A percentile compares a stretch with the other conserved stretches of the same genome.
Conservation (phyloP, 2,329 filamentous ascomycete species). For the Paracoccidioides lutzii region DNA sequence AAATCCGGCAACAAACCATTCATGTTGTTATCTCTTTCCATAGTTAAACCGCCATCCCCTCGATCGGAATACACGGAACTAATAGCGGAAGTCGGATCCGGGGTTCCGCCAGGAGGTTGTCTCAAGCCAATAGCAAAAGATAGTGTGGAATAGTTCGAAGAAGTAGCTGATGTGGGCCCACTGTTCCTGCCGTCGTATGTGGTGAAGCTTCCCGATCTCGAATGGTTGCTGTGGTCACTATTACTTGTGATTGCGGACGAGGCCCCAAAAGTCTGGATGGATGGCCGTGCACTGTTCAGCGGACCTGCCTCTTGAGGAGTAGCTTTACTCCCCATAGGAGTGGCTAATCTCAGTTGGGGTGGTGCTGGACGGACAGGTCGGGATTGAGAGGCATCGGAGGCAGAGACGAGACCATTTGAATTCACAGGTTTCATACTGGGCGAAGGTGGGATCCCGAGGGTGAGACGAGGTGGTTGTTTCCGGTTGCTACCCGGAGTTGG, state of each 20-base stretch:
- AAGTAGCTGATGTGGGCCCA: conserved; percentile 71
- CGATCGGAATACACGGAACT: conserved; percentile 72
- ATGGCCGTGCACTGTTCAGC: conserved; percentile 39
- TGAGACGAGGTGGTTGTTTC: conserved; percentile 58
- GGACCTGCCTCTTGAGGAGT: conserved; percentile 56
- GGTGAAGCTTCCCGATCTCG: conserved; percentile 72
- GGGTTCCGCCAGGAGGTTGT: conserved; percentile 50
- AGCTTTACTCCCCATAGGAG: conserved; percentile 62
- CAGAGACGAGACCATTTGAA: conserved; percentile 20
- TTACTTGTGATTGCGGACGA: conserved; percentile 59
- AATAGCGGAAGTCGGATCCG: conserved; percentile 79
- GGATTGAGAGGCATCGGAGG: conserved; percentile 25
- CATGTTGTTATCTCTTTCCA: conserved; percentile 73
- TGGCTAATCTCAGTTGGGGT: conserved; percentile 73
- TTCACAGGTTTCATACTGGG: conserved; percentile 64
- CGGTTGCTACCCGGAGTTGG: conserved; percentile 61
- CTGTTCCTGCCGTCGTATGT: conserved; percentile 57
- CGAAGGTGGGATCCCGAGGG: conserved; percentile 79
- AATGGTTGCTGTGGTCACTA: conserved; percentile 70
- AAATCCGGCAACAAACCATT: conserved; percentile 64
- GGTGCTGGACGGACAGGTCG: conserved; percentile 46
- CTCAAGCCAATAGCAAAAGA: conserved; percentile 64
- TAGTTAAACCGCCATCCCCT: conserved; percentile 59
- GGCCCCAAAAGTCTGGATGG: conserved; percentile 41
- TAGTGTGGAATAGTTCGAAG: conserved; percentile 72